These are phyloP conservation scores for Biscutella laevigata DNA, from an alignment of 441 rosid species.

Conservation along the genomic window DNA sequence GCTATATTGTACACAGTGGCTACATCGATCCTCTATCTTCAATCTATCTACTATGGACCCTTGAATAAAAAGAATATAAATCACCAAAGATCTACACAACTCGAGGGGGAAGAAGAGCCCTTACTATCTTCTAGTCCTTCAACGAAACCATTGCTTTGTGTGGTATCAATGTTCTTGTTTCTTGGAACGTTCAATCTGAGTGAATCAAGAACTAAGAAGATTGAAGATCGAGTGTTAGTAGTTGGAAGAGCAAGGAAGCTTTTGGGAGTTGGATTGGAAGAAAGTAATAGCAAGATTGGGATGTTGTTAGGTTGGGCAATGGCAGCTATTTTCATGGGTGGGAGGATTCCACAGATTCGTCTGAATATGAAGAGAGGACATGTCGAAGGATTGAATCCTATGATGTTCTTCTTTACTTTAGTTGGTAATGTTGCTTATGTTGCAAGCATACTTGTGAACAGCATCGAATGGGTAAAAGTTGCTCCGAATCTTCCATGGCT, in stretches of 20 bases:
- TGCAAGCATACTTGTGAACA: constrained; percentile 57
- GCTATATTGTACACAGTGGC: constrained; percentile 49
- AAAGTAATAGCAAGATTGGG: constrained; percentile 32
- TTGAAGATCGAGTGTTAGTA: constrained; percentile 29
- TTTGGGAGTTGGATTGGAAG: constrained; percentile 54
- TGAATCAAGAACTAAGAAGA: constrained; percentile 7
- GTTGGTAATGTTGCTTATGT: constrained; percentile 61
- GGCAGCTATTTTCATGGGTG: constrained; percentile 75
- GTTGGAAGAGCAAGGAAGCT: constrained; percentile 39
- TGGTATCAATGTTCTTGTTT: constrained; percentile 43
- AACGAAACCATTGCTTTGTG: constrained; percentile 39
- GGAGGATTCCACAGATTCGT: constrained; percentile 70
- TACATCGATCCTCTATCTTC: constrained; percentile 39
- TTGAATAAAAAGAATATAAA: too few species aligned
- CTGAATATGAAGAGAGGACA: constrained; percentile 57
- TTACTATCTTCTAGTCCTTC: too few species aligned
- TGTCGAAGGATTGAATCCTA: constrained; percentile 63
- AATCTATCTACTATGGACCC: constrained; percentile 39
- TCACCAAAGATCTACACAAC: too few species aligned
- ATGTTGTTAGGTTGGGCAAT: constrained; percentile 63
- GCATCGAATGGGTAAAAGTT: constrained; percentile 48
- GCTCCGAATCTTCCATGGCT: constrained; percentile 69
- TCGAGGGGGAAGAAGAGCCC: neutral
- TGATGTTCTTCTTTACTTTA: constrained; percentile 65
- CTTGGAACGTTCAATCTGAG: constrained; percentile 32